Conservation (phyloP, 768 basidiomycete genomes). For the Kondoa malvinella region DNA sequence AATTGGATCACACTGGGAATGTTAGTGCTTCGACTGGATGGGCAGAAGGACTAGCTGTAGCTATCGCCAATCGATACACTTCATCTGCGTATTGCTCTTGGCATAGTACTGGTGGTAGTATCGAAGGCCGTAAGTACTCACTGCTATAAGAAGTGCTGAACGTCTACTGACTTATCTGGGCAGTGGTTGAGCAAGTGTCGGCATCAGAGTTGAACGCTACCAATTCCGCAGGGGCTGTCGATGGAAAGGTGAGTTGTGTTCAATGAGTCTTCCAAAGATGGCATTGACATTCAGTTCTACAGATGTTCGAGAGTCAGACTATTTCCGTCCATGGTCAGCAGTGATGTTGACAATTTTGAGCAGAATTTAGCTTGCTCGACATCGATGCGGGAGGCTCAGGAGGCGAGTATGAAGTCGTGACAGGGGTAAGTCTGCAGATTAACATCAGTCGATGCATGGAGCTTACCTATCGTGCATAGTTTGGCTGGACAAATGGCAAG, state of each 20-base stretch:
- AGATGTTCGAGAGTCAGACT: slow-evolving; percentile 41
- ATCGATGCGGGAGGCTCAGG: slow-evolving; percentile 55
- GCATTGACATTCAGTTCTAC: slow-evolving; percentile 62
- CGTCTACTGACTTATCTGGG: slow-evolving; percentile 26
- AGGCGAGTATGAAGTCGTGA: slow-evolving; percentile 77
- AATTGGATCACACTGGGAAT: slow-evolving; percentile 39
- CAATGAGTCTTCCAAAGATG: no score
- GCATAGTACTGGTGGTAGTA: slow-evolving; percentile 76
- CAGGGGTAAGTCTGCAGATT: no score
- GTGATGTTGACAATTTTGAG: no score
- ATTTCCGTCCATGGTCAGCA: slow-evolving; percentile 26
- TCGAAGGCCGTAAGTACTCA: slow-evolving; percentile 50
- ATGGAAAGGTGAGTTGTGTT: no score
- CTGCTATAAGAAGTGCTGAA: slow-evolving; percentile 38
- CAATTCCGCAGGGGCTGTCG: no score
- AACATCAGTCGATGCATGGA: no score
- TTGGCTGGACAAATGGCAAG: no score
- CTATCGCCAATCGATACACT: slow-evolving; percentile 71
- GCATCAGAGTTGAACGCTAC: background rate
- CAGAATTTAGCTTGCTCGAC: background rate
- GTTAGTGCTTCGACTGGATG: slow-evolving; percentile 41
- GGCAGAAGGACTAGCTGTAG: slow-evolving; percentile 40
- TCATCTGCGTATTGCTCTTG: slow-evolving; percentile 74
- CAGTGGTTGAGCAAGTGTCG: slow-evolving; percentile 13
- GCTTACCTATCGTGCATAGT: no score